Base-by-base conservation (phyloP, 2,329 filamentous ascomycete genomes). In the Dryadomyces quercus-mongolicae region DNA sequence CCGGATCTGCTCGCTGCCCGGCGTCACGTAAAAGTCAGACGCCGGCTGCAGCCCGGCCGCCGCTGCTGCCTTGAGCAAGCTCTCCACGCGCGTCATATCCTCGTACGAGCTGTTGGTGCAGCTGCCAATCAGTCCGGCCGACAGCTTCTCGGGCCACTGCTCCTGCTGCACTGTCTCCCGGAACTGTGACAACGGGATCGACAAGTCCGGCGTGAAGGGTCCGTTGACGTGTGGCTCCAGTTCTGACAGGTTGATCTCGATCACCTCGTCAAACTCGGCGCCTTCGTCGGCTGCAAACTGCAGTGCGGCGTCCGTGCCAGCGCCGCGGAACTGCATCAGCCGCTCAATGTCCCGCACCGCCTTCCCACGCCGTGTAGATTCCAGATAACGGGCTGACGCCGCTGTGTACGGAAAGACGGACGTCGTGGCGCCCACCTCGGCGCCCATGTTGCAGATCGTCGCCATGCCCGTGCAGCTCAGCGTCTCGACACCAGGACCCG, bases 81-180 rank as follows among this genome's bases (percentile, higher is more conserved):
- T 83, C 71, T 96, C 92, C 15, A 91, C 88, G 58, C 92, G 85
- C 40, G 91, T 94, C 93, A 98, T 98, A 67, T 98, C 93, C 71
- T 96, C 86, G 69, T 97, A 98, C 2, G 93, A 97, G 68, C 88
- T 95, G 78, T 98, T 98, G 51, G 93, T 98, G 76, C 93, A 98
- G 73, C 90, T 95, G 57, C 93, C 93, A 66, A 98, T 98, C 54
- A 98, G 78, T 52, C 91, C 91, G 25, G 93, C 92, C 13, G 90
- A 93, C 58, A 98, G 85, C 59, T 85, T 89, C 66, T 88, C 81
- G 2, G 93, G 93, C 93, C 93, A 98, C 51, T 86, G 74, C 69
- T 96, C 89, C 62, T 85, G 78, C 69, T 86, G 78, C 21, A 96
- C 88, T 2, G 86, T 84, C 56, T 88, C 79, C 66, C 90, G 89